Conservation (phyloP, 495 filamentous ascomycete species). For the Aspergillus ostianus region DNA sequence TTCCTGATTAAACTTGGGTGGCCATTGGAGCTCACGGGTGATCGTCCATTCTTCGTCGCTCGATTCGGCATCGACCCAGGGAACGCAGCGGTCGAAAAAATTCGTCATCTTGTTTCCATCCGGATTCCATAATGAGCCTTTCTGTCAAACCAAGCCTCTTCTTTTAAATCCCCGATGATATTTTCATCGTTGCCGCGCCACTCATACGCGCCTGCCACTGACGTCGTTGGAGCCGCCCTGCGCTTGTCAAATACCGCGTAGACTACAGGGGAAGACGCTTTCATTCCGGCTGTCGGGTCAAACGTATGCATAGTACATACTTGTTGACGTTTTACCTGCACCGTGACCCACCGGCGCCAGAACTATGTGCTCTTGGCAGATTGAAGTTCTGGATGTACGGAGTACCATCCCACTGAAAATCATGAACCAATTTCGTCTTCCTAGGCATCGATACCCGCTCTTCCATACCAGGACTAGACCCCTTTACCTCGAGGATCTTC, state of each 20-base stretch:
- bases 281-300: not conserved
- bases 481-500: conserved; percentile 4
- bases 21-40: too few species aligned
- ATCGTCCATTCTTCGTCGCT: not conserved
- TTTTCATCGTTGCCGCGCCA: not conserved
- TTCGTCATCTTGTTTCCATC: not conserved
- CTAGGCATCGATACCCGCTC: conserved; percentile 6
- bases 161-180: not conserved
- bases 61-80: not conserved
- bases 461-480: conserved; percentile 7
- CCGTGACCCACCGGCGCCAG: conserved; percentile 8
- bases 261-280: not conserved
- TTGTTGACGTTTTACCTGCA: conserved; percentile 12
- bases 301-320: conserved; percentile 7
- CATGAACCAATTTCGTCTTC: conserved; percentile 7
- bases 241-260: not conserved
- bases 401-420: conserved; percentile 13
- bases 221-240: not conserved
- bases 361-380: conserved; percentile 13
- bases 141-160: not conserved
- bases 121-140: not conserved
- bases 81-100: not conserved
- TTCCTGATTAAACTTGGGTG: not conserved
- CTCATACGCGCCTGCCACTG: not conserved
- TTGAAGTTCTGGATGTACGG: conserved; percentile 1